phyloP scores from a whole-genome alignment of 148 eudicot species.

The Vaccinium vitisidaea region DNA sequence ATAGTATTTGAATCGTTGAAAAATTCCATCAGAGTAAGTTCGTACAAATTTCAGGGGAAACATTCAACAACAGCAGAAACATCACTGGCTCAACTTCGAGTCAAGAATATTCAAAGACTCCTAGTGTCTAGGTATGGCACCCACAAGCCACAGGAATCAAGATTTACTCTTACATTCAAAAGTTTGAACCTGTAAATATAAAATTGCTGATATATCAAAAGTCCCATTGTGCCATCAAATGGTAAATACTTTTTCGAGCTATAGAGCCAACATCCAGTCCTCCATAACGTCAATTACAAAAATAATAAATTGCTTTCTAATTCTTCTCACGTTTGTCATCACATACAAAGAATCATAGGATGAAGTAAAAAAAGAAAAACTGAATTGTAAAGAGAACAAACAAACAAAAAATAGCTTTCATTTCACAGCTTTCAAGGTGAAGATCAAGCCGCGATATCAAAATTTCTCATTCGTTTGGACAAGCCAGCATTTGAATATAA shows the following conservation, averaged over 20 bases:
- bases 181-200: background rate
- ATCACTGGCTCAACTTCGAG: background rate
- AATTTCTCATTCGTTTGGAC: background rate
- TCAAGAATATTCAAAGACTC: slow-evolving; percentile 1
- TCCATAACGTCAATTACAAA: background rate
- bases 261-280: slow-evolving; percentile 1
- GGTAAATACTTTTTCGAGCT: background rate
- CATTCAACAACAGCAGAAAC: background rate
- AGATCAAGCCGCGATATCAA: background rate
- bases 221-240: background rate
- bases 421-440: slow-evolving; percentile 4
- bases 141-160: background rate
- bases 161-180: background rate
- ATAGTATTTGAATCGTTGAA: background rate
- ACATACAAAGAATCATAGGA: background rate
- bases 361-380: background rate
- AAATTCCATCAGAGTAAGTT: background rate
- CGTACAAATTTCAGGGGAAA: slow-evolving; percentile 4
- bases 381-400: background rate
- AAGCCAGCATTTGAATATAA: background rate
- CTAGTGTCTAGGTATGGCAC: background rate
- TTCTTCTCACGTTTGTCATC: background rate
- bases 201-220: background rate
- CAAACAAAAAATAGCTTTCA: background rate
- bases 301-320: slow-evolving; percentile 4